phyloP scores from a whole-genome alignment of 331 rosid species.

The Stylosanthes scabra region DNA sequence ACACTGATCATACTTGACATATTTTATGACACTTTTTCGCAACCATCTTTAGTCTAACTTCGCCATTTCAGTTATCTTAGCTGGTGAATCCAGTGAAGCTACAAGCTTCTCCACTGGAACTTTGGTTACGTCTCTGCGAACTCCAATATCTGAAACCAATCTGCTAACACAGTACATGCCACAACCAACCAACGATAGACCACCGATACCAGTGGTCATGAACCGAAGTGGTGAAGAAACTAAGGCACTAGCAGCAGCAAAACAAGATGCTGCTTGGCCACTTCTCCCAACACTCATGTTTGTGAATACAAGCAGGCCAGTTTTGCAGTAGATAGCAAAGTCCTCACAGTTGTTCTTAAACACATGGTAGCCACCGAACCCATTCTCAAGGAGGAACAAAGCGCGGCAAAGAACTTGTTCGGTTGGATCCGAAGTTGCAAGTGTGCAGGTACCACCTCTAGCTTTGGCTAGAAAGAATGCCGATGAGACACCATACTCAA shows the following conservation, averaged over 20 bases:
- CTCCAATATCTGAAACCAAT: slow-evolving; percentile 60
- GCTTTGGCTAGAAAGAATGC: slow-evolving; percentile 58
- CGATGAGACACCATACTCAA: slow-evolving; percentile 56
- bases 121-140: slow-evolving; percentile 60
- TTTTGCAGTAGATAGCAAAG: slow-evolving; percentile 88
- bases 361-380: slow-evolving; percentile 64
- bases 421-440: slow-evolving; percentile 55
- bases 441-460: slow-evolving; percentile 85
- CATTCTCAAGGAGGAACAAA: slow-evolving; percentile 62
- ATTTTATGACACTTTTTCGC: not conserved
- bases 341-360: slow-evolving; percentile 84
- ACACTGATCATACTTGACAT: not conserved
- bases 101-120: slow-evolving; percentile 64
- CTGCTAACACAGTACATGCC: slow-evolving; percentile 60
- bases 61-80: slow-evolving; percentile 22
- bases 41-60: slow-evolving; percentile 23
- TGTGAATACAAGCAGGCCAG: slow-evolving; percentile 60
- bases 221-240: slow-evolving; percentile 47
- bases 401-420: slow-evolving; percentile 60
- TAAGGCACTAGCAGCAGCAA: slow-evolving; percentile 54
- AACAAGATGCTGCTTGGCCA: slow-evolving; percentile 62
- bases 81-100: not conserved
- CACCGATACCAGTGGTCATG: slow-evolving; percentile 40
- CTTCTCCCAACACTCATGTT: slow-evolving; percentile 62
- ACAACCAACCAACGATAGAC: slow-evolving; percentile 49